Evolutionary conservation across 352 stramenopile genomes (phyloP).

Genomic region (Elongisporangium anandrum): DNA sequence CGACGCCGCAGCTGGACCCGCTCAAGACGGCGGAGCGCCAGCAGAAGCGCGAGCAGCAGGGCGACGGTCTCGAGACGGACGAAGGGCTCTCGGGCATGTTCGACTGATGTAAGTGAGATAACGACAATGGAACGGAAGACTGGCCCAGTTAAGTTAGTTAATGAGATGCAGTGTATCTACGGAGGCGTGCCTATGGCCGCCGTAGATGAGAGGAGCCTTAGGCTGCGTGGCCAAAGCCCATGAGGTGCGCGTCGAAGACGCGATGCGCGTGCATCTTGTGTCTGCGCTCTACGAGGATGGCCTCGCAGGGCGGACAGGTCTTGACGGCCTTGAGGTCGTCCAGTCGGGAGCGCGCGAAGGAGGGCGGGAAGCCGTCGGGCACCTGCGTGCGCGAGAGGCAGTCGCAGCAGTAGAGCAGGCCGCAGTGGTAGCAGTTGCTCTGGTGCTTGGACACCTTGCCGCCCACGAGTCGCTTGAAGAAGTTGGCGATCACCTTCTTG

Average conservation of each 20-base stretch:
- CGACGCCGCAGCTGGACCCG: conserved; percentile 27
- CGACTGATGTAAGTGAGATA: conserved; percentile 10
- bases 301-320: conserved; percentile 61
- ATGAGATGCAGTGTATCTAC: neutral
- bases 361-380: conserved; percentile 36
- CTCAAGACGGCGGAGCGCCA: conserved; percentile 44
- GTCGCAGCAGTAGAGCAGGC: conserved; percentile 64
- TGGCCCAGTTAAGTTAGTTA: neutral
- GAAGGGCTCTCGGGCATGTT: conserved; percentile 50
- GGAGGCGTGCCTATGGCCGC: neutral
- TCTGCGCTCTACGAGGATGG: conserved; percentile 51
- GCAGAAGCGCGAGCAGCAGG: conserved; percentile 32
- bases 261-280: conserved; percentile 47
- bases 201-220: neutral
- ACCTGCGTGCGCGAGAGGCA: conserved; percentile 51
- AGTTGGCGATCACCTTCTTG: conserved; percentile 47
- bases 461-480: conserved; percentile 53
- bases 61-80: conserved; percentile 30
- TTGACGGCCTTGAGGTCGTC: conserved; percentile 54
- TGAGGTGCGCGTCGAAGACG: conserved; percentile 51
- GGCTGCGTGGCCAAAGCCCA: conserved; percentile 28
- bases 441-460: conserved; percentile 37
- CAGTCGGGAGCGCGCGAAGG: conserved; percentile 34
- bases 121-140: neutral
- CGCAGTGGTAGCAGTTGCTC: conserved; percentile 83